Percentiles rank a stretch among this genome's conserved stretches.
These are phyloP conservation scores for Candolleomyces eurysporus DNA, from an alignment of 768 basidiomycete species.

Conservation along the genomic window DNA sequence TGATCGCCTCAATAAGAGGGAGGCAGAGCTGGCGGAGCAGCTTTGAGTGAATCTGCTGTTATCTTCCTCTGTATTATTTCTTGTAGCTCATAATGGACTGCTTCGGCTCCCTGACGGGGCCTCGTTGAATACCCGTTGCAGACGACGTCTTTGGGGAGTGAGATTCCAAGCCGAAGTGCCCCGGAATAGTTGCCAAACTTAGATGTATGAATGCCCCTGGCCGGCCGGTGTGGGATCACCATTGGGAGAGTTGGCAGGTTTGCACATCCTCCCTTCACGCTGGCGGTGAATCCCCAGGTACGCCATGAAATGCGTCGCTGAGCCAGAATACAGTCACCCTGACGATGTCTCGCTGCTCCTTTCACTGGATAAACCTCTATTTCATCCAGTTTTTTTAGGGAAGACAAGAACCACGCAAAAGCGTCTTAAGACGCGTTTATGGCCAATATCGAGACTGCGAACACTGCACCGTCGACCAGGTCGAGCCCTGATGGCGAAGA, in stretches of 20 bases:
- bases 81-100: conserved; percentile 7
- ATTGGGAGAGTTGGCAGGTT: conserved; percentile 12
- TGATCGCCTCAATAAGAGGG: conserved; percentile 52
- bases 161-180: neutral
- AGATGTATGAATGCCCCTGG: neutral
- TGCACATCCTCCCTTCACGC: conserved; percentile 20
- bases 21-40: conserved; percentile 57
- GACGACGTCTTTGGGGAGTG: too few relatives aligned
- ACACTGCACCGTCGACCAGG: conserved; percentile 41
- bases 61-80: conserved; percentile 21
- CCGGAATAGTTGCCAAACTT: neutral
- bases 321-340: neutral
- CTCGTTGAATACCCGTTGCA: neutral
- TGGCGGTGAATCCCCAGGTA: conserved; percentile 41
- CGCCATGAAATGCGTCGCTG: conserved; percentile 11
- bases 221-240: conserved; percentile 13
- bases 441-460: conserved; percentile 60
- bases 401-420: conserved; percentile 35
- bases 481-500: conserved; percentile 33
- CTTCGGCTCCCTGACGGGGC: neutral
- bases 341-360: neutral
- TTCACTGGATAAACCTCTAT: neutral
- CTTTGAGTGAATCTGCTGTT: conserved; percentile 14
- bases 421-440: conserved; percentile 82
- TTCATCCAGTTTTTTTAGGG: conserved; percentile 19